phyloP scores from a whole-genome alignment of 345 rosid species.

The Tarenaya hassleriana region DNA sequence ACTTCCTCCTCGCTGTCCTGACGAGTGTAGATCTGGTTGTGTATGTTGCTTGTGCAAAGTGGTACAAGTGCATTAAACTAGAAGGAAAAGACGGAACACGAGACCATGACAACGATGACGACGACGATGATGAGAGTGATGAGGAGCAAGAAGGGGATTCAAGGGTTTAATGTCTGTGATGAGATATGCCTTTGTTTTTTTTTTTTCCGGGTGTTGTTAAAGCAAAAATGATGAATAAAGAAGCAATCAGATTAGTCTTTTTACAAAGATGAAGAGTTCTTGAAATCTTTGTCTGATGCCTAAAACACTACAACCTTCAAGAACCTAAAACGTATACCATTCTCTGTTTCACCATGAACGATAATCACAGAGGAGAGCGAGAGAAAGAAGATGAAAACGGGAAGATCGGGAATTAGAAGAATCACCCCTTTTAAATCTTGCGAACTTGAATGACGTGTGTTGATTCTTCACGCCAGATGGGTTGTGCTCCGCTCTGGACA shows the following conservation, averaged over 20 bases:
- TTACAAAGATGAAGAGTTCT: conserved; percentile 1
- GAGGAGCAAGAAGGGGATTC: conserved; percentile 45
- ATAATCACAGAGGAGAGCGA: conserved; percentile 4
- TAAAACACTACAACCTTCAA: no score
- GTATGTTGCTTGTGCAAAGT: conserved; percentile 58
- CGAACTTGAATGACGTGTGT: conserved; percentile 96
- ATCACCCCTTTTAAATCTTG: conserved; percentile 50
- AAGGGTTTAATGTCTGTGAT: conserved; percentile 54
- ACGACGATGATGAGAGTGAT: no score
- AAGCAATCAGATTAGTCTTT: no score
- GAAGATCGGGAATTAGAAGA: conserved; percentile 20
- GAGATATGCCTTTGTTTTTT: no score
- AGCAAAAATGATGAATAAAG: no score
- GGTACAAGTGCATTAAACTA: conserved; percentile 65
- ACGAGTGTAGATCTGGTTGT: conserved; percentile 58
- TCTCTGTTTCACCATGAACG: conserved; percentile 12
- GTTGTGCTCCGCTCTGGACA: conserved; percentile 93
- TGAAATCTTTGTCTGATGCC: no score
- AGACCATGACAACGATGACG: conserved; percentile 28
- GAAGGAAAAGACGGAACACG: conserved; percentile 44
- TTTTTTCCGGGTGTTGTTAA: no score
- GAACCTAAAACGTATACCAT: no score
- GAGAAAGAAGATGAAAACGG: background rate
- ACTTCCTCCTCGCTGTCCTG: conserved; percentile 77
- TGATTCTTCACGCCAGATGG: conserved; percentile 91